Base-by-base conservation (phyloP, 2,329 filamentous ascomycete genomes). In the Penicillium sp. region DNA sequence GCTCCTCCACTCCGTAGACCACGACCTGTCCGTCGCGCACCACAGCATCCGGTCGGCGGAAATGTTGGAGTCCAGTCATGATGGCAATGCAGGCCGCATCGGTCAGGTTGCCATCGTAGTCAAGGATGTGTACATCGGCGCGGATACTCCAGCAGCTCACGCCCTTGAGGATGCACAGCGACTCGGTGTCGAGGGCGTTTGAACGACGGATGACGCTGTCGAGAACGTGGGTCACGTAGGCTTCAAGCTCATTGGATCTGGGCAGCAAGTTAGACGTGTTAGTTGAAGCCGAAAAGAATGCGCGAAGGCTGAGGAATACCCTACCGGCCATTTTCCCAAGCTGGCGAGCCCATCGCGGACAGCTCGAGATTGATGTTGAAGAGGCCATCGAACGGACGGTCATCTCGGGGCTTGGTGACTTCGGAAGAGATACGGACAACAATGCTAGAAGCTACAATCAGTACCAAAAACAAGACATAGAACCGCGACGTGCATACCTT, bases 161-260 rank as follows among this genome's bases (percentile, higher is more conserved):
- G 7, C 91, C 93, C 11, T 95, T 92, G 31, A 97, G 83, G 22
- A 99, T 91, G 76, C 95, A 99, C 46, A 99, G 84, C 4, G 93
- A 96, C 78, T 99, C 95, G 36, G 93, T 96, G 75, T 98, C 94
- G 41, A 99, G 86, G 6, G 95, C 94, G 67, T 90, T 90, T 1
- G 93, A 96, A 60, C 95, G 89, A 43, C 95, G 92, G 60, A 98
- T 87, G 9, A 95, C 94, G 79, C 96, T 96, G 76, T 99, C 95
- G 19, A 99, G 87, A 43, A 95, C 85, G 36, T 94, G 88, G 10
- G 93, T 92, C 31, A 98, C 86, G 43, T 96, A 85, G 2, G 93
- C 83, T 78, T 98, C 95, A 56, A 89, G 85, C 69, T 96, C 90
- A 62, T 89, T 93, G 50, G 90, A 89, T 55, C 92, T 85, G 33